phyloP scores from a whole-genome alignment of 2,329 filamentous ascomycete species.

The Colletotrichum zoysiae region DNA sequence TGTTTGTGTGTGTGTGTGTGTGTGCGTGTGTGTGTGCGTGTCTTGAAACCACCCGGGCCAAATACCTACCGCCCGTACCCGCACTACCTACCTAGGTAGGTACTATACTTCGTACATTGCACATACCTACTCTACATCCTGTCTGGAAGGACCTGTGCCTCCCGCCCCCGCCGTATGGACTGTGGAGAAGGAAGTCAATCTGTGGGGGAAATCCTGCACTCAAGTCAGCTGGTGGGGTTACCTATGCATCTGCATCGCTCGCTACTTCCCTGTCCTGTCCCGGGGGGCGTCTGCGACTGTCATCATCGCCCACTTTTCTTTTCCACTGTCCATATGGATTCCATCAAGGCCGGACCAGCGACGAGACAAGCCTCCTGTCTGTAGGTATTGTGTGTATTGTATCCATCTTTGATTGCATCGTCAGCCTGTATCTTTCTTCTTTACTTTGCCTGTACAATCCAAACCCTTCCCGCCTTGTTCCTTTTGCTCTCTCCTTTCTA shows the following conservation, averaged over 20 bases:
- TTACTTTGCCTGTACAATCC: background rate
- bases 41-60: too few relatives aligned
- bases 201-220: constrained; percentile 3
- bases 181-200: background rate
- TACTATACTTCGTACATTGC: too few relatives aligned
- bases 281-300: constrained; percentile 29
- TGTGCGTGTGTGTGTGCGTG: background rate
- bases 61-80: too few relatives aligned
- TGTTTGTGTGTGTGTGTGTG: too few relatives aligned
- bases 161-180: background rate
- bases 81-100: too few relatives aligned
- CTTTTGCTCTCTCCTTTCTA: background rate
- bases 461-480: background rate
- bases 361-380: background rate
- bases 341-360: background rate
- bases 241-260: background rate
- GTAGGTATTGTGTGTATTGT: background rate
- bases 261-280: background rate
- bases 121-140: background rate
- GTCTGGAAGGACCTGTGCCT: background rate
- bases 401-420: constrained; percentile 1
- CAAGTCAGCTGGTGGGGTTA: constrained; percentile 8
- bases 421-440: background rate
- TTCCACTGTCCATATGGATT: background rate
- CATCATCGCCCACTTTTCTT: constrained; percentile 27